These are phyloP conservation scores for Gastrolobium villosum DNA, from an alignment of 306 rosid genomes.

Conservation along the genomic window DNA sequence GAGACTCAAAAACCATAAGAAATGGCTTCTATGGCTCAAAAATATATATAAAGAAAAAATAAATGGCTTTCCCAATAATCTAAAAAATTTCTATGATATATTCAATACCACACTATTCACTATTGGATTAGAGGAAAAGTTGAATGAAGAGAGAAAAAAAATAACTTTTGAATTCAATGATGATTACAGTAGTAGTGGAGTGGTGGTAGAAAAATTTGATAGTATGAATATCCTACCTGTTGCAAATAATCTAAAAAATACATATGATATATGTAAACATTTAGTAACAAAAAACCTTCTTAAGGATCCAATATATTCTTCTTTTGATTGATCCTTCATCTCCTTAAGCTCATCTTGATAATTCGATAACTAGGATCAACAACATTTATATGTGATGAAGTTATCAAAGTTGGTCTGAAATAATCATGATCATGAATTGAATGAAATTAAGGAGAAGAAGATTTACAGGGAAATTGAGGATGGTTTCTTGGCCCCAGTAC, in stretches of 20 bases:
- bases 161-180: too few species aligned
- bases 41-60: neutral
- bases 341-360: constrained; percentile 71
- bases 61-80: neutral
- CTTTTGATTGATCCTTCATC: constrained; percentile 80
- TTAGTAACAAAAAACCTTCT: constrained; percentile 62
- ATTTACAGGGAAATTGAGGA: constrained; percentile 79
- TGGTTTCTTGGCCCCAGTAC: constrained; percentile 82
- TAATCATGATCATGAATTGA: neutral
- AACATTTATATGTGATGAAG: neutral
- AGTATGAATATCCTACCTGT: too few species aligned
- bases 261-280: neutral
- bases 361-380: constrained; percentile 54
- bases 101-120: too few species aligned
- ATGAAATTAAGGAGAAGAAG: neutral
- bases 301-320: constrained; percentile 83
- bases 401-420: neutral
- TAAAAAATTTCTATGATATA: too few species aligned
- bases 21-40: neutral
- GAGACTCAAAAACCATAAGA: neutral
- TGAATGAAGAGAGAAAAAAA: too few species aligned
- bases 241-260: neutral
- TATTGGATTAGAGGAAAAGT: too few species aligned
- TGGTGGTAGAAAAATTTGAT: too few species aligned
- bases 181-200: too few species aligned